phyloP scores from a whole-genome alignment of 2,329 filamentous ascomycete genomes.

The Cladophialophora yegresii region DNA sequence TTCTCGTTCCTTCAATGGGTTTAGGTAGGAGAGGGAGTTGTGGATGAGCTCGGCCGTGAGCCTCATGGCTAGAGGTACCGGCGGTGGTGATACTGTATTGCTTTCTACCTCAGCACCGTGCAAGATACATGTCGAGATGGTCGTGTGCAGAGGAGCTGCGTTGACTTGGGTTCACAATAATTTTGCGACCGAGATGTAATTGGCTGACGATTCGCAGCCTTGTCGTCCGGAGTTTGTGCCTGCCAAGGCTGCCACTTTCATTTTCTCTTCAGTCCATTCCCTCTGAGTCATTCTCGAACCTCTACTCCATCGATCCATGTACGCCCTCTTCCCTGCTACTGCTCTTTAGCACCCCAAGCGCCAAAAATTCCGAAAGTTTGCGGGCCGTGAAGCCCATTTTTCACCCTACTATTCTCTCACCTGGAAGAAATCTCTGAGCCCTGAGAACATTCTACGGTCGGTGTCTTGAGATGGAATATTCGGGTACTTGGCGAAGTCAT shows the following conservation, averaged over 20 bases:
- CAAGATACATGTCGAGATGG: neutral
- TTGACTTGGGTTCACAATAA: neutral
- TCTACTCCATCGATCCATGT: neutral
- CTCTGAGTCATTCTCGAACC: neutral
- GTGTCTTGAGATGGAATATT: neutral
- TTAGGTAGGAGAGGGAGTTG: conserved; percentile 94
- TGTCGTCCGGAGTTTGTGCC: too few species aligned
- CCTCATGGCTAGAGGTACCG: conserved; percentile 64
- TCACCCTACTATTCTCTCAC: neutral
- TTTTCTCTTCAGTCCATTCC: neutral
- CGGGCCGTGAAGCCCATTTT: neutral
- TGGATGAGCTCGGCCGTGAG: conserved; percentile 94
- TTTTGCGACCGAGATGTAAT: neutral
- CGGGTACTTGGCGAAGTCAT: neutral
- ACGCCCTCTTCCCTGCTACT: neutral
- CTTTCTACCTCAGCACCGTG: neutral
- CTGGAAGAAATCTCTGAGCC: neutral
- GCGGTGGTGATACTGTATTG: neutral
- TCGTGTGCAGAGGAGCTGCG: neutral
- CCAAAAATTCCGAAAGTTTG: neutral
- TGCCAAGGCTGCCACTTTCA: neutral
- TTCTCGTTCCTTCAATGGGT: conserved; percentile 97
- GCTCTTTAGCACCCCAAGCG: neutral
- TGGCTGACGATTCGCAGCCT: neutral
- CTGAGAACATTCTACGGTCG: neutral